Evolutionary conservation across 305 asterid species (phyloP).

Genomic region (Ruellia speciosa): DNA sequence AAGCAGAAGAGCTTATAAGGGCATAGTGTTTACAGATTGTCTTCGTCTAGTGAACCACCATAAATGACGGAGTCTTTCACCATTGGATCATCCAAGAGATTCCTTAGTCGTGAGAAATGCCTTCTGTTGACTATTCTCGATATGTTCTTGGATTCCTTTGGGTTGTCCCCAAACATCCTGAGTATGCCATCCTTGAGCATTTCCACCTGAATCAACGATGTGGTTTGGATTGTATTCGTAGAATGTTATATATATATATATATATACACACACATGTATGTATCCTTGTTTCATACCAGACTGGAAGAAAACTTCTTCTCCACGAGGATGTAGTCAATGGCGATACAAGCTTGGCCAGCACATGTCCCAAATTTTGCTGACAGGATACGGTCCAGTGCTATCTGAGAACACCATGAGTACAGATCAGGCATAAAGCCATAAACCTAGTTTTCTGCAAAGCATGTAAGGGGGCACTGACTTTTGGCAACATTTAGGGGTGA

Average conservation of each 20-base stretch:
- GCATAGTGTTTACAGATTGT: conserved; percentile 35
- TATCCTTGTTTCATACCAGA: conserved; percentile 31
- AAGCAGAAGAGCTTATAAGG: background rate
- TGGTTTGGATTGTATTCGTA: background rate
- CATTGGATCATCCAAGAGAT: conserved; percentile 36
- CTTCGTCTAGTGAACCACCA: conserved; percentile 62
- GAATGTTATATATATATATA: no score
- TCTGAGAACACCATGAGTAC: no score
- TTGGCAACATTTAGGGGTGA: no score
- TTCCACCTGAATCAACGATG: conserved; percentile 32
- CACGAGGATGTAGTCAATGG: conserved; percentile 57
- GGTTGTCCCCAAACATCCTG: conserved; percentile 50
- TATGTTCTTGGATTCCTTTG: conserved; percentile 33
- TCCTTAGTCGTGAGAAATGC: conserved; percentile 38
- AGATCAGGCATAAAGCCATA: no score
- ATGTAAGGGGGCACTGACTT: no score
- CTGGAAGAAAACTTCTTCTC: conserved; percentile 38
- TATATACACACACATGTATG: no score
- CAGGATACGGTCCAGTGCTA: conserved; percentile 49
- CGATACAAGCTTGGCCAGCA: conserved; percentile 79
- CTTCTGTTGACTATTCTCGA: conserved; percentile 52
- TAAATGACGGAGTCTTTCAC: conserved; percentile 42
- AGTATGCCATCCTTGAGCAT: conserved; percentile 31
- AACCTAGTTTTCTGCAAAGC: no score
- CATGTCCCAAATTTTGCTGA: conserved; percentile 66